Evolutionary conservation across 345 rosid species (phyloP), one percentile per base, ranked within the genome.

Genomic region (Nephelium lappaceum): DNA sequence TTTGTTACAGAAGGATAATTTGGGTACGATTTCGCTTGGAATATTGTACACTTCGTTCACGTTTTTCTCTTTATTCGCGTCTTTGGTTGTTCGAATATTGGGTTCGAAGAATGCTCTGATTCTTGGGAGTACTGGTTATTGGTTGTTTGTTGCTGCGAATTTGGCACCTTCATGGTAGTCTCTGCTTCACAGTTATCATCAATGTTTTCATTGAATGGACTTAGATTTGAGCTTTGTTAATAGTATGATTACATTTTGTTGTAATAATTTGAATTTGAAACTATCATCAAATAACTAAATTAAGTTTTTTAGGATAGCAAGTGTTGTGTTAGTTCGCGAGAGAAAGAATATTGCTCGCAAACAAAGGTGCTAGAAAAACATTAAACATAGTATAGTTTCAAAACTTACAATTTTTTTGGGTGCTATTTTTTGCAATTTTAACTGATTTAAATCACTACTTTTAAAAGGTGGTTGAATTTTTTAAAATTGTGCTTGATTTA

Each of bases 131-230:
- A 86, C 93, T 38, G 98, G 99, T 43, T 95, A 93, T 80, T 93
- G 98, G 98, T 74, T 93, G 83, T 95, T 92, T 68, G 87, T 95
- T 7, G 98, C 98, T 69, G 96, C 98, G 2, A 95, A 95, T 86
- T 82, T 95, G 85, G 82, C 77, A 84, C 91, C 99, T 43, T 70
- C 92, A 38, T 95, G 98, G 99, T 95, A 91, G 82, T 66, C 21
- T 11, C 18, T 82, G 18, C 47, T 74, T 47, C 21, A 31, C 31
- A n/a, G 38, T n/a, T 45, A 18, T 60, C 70, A 78, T 58, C 27
- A 7, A 3, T 23, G 19, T 47, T 69, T 15, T 67, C 11, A 67
- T 9, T 11, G 62, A 53, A 58, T 58, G 51, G 45, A 12, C 49
- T 36, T 24, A 21, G 36, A 39, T 58, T 25, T 24, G 41, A 62